Base-by-base conservation (phyloP, 2,329 filamentous ascomycete species). In the Nothophoma quercina region DNA sequence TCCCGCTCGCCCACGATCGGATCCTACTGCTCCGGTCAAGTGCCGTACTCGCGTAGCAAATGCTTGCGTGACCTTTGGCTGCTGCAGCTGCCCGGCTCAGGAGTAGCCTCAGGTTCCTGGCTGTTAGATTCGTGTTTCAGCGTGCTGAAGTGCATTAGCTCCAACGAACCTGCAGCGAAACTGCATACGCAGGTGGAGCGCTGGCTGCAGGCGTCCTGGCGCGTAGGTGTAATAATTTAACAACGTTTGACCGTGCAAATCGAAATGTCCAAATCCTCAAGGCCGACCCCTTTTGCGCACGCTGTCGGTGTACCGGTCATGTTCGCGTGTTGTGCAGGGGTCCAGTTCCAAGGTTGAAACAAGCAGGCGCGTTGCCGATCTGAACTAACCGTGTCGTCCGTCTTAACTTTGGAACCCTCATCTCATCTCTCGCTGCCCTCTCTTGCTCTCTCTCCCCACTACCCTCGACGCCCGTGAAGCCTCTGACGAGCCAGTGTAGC, bases 271-370 rank as follows among this genome's bases (percentile, higher is more conserved):
- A 23, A 28, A 28, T 21, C 15, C 23, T 23, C 29, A 7, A 28
- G 34, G 35, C 34, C 21, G 36, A 16, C 50, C 50, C 50, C 50
- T 53, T 48, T 53, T 53, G 50, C 29, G 39, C 38, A 36, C 12
- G 48, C 40, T 45, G 41, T 43, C 43, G 18, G 32, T 46, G 50
- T 38, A 36, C 30, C 32, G 28, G 36, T 28, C 28, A 36, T 36
- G 38, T 38, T 43, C 23, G 44, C 23, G 29, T 33, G 40, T 23
- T 32, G 35, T 34, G 32, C 49, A 46, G 42, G 42, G 43, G 49
- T 25, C 3, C 28, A 21, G 51, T n/a, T n/a, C n/a, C n/a, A n/a
- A n/a, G n/a, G n/a, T 50, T 62, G 59, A 62, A 62, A 62, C 59
- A 51, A 51, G 51, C 45, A 55, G 54, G 50, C 53, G 59, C 56